Conservation (phyloP, 1,284 basidiomycete genomes). For the Trametes sp. region DNA sequence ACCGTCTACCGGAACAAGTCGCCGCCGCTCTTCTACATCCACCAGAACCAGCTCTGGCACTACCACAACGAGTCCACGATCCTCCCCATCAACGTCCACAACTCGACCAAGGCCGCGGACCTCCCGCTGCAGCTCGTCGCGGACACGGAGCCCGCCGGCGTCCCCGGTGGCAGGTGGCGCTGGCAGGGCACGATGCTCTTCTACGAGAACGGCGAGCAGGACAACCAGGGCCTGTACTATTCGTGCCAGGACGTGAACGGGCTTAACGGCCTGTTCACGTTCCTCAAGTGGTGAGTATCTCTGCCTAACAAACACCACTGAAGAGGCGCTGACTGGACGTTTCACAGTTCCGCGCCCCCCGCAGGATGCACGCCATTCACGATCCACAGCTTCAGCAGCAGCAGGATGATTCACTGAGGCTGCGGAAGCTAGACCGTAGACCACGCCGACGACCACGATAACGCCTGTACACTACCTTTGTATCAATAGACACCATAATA, state of each 20-base stretch:
- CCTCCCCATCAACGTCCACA: constrained; percentile 60
- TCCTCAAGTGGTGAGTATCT: constrained; percentile 52
- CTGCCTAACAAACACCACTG: background rate
- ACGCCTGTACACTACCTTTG: constrained; percentile 17
- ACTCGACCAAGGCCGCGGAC: constrained; percentile 52
- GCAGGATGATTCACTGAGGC: constrained; percentile 14
- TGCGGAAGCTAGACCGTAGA: constrained; percentile 4
- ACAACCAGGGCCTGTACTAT: constrained; percentile 60
- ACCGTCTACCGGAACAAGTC: constrained; percentile 38
- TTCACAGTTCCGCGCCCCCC: constrained; percentile 33
- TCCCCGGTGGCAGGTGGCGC: constrained; percentile 55
- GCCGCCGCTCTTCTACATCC: constrained; percentile 62
- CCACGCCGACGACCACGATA: background rate
- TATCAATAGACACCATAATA: constrained; percentile 21
- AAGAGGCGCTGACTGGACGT: background rate
- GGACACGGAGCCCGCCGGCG: constrained; percentile 48
- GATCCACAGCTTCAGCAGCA: constrained; percentile 52
- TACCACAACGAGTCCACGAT: constrained; percentile 64
- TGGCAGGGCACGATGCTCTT: constrained; percentile 65
- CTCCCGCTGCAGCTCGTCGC: constrained; percentile 57
- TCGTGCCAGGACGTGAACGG: constrained; percentile 50
- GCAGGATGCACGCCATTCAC: constrained; percentile 52
- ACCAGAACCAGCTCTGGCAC: constrained; percentile 58
- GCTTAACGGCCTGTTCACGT: constrained; percentile 55
- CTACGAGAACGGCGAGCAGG: constrained; percentile 54